These are phyloP conservation scores for Cicer judaicum DNA, from an alignment of 306 rosid genomes.

Conservation along the genomic window DNA sequence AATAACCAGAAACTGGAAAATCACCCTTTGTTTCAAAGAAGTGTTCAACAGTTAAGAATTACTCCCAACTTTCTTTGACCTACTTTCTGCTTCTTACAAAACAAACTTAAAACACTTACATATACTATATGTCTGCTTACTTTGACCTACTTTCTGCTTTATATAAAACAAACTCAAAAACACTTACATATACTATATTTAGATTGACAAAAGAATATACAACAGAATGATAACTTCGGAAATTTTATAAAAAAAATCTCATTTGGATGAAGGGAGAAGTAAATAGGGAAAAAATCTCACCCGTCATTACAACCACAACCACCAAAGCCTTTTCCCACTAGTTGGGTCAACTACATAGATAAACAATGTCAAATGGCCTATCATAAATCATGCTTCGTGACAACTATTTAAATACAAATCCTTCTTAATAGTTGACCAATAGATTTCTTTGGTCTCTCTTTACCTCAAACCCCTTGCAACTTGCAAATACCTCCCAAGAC, in stretches of 20 bases:
- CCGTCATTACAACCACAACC: background rate
- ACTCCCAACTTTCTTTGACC: no score
- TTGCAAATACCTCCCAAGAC: background rate
- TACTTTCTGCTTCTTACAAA: no score
- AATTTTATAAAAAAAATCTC: background rate
- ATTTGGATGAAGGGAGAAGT: background rate
- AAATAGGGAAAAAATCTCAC: background rate
- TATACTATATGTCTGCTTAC: no score
- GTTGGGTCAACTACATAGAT: slow-evolving; percentile 4
- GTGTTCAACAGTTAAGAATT: background rate
- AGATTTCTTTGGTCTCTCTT: background rate
- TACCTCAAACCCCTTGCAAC: background rate
- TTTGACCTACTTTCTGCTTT: background rate
- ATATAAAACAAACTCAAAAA: slow-evolving; percentile 7
- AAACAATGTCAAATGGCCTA: slow-evolving; percentile 8
- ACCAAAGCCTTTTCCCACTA: background rate
- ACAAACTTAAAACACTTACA: no score
- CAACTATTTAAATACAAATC: slow-evolving; percentile 6
- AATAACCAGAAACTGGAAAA: slow-evolving; percentile 24
- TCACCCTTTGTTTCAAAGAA: background rate
- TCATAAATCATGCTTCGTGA: background rate
- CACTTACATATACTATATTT: background rate
- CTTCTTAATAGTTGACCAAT: background rate
- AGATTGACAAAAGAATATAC: slow-evolving; percentile 6
- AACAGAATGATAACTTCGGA: background rate